These are phyloP conservation scores for Backusella tuberculispora DNA, from an alignment of 192 early-diverging fungal species.

Conservation along the genomic window DNA sequence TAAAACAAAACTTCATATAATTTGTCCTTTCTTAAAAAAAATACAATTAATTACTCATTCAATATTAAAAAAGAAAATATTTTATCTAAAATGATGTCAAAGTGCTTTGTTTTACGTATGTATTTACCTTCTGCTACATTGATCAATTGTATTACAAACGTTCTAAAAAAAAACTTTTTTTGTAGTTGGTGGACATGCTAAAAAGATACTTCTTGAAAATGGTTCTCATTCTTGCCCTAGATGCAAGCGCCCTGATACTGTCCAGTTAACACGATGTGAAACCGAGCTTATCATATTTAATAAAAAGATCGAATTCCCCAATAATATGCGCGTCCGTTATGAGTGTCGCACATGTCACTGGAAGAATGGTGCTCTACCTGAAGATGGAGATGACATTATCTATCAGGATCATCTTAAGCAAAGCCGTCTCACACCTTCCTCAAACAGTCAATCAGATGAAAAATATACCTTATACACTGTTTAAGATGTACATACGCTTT, in stretches of 20 bases:
- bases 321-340: conserved; percentile 39
- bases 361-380: conserved; percentile 38
- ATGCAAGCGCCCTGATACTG: conserved; percentile 31
- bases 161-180: not conserved
- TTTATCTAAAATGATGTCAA: conserved; percentile 1
- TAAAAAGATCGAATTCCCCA: conserved; percentile 33
- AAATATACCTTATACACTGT: not conserved
- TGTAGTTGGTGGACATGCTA: conserved; percentile 33
- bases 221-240: conserved; percentile 39
- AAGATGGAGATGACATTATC: conserved; percentile 5
- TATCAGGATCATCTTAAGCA: not conserved
- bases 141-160: not conserved
- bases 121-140: not conserved
- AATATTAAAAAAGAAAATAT: not conserved
- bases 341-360: conserved; percentile 40
- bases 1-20: not conserved
- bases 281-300: conserved; percentile 39
- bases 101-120: conserved; percentile 10
- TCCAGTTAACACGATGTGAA: conserved; percentile 41
- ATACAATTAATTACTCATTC: not conserved
- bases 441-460: not conserved
- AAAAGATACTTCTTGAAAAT: conserved; percentile 40
- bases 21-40: not conserved
- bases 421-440: not conserved
- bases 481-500: not conserved